Conservation (phyloP, 2,329 filamentous ascomycete genomes). For the Neophaeococcomyces mojaviensis region DNA sequence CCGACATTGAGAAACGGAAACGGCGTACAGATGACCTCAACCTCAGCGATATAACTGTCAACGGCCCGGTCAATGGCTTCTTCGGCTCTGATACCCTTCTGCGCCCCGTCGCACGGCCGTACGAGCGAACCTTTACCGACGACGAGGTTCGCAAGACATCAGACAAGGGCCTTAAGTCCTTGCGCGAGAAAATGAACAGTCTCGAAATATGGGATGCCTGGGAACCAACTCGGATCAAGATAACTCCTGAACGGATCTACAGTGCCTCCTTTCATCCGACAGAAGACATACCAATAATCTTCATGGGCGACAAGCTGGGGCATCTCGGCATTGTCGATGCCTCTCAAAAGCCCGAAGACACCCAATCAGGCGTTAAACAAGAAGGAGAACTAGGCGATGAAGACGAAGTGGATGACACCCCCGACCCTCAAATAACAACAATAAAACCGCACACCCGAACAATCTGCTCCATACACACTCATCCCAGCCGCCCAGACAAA, state of each 20-base stretch:
- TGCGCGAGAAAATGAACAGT: slow-evolving; percentile 69
- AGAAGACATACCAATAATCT: slow-evolving; percentile 75
- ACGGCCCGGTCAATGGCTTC: slow-evolving; percentile 64
- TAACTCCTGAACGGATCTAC: slow-evolving; percentile 82
- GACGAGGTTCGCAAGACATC: slow-evolving; percentile 73
- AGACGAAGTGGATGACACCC: slow-evolving; percentile 55
- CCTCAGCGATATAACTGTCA: slow-evolving; percentile 69
- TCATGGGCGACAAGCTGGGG: slow-evolving; percentile 90
- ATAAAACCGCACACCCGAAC: slow-evolving; percentile 87
- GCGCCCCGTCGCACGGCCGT: slow-evolving; percentile 65
- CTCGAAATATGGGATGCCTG: slow-evolving; percentile 77
- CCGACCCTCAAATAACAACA: slow-evolving; percentile 73
- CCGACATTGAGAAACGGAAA: slow-evolving; percentile 54
- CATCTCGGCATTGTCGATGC: slow-evolving; percentile 87
- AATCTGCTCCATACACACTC: slow-evolving; percentile 76
- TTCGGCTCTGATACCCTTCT: slow-evolving; percentile 52
- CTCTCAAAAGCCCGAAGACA: slow-evolving; percentile 55
- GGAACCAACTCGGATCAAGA: slow-evolving; percentile 82
- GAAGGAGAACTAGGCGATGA: slow-evolving; percentile 51
- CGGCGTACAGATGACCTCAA: slow-evolving; percentile 61
- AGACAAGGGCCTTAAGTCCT: slow-evolving; percentile 63
- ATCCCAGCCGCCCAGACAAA: slow-evolving; percentile 62
- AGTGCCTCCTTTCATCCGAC: slow-evolving; percentile 83
- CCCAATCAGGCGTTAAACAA: slow-evolving; percentile 37
- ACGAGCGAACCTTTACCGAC: slow-evolving; percentile 77